Base-by-base conservation (phyloP, 75 land plant species). In the Selaginella moellendorffii region DNA sequence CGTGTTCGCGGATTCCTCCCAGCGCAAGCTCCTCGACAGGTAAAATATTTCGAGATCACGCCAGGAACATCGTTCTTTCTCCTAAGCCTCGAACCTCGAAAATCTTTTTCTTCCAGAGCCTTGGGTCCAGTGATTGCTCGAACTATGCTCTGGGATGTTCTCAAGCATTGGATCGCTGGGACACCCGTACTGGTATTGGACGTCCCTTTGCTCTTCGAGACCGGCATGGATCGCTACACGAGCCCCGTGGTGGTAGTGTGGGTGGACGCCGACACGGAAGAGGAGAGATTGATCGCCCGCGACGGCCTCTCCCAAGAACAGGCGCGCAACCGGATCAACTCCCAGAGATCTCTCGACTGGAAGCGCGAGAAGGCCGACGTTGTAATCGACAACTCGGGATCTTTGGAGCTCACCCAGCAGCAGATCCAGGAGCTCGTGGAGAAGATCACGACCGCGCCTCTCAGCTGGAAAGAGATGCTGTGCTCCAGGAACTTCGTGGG, bases 211-310 rank as follows among this genome's bases (percentile, higher is more conserved):
- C 61, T 91, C 65, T 87, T 88, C 77, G 95, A 91, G 78, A 80
- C 82, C 52, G 84, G 87, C 29, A 72, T 91, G 77, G 72, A 84
- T 62, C 69, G 63, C 52, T 71, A 86, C 77, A 91, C 97, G 27
- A 72, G 72, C 20, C 93, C 97, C 9, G 63, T 85, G 27, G 72
- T 91, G 56, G 97, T 88, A 23, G 88, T 91, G 12, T 88, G 97
- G 93, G 93, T 91, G 8, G 95, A 91, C 68, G 74, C 81, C 22
- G 74, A 79, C 19, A 87, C 88, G n/a, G 92, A 91, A 54, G 81
- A 88, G 63, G 70, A 64, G 10, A 80, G 97, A 14, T 80, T 92
- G 2, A 74, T 85, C 70, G 71, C 72, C 2, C 79, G 97, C 29
- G 96, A 92, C 67, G 28, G 29, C 31, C 65, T 76, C 26, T 75